Percentiles rank a stretch among this genome's conserved stretches.
These are phyloP conservation scores for Trifolium fragiferum DNA, from an alignment of 306 rosid genomes.

Conservation along the genomic window DNA sequence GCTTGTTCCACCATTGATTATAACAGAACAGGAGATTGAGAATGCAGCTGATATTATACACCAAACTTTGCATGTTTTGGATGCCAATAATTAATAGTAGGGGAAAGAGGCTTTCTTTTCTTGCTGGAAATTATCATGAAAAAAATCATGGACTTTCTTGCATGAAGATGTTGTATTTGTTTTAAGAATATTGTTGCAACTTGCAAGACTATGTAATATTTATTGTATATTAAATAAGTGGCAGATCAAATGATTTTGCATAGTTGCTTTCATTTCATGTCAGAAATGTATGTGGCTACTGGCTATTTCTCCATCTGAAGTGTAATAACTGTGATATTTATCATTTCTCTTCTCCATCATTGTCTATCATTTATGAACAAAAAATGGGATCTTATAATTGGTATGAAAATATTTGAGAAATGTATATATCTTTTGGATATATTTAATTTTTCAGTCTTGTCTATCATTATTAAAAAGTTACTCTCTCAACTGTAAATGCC, in stretches of 20 bases:
- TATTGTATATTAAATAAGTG: conserved; percentile 14
- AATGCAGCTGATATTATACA: conserved; percentile 63
- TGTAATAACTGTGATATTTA: not conserved
- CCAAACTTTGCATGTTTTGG: conserved; percentile 62
- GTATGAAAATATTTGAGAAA: not conserved
- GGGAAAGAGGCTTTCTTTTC: conserved; percentile 13
- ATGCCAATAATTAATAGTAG: conserved; percentile 45
- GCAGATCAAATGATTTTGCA: conserved; percentile 6
- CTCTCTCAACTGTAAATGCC: not conserved
- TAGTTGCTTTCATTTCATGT: conserved; percentile 9
- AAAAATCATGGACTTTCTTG: not conserved
- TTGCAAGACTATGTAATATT: not conserved
- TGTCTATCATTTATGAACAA: conserved; percentile 8
- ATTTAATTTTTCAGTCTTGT: not conserved
- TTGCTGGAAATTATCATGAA: not conserved
- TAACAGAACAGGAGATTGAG: conserved; percentile 78
- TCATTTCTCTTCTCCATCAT: not conserved
- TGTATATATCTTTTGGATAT: not conserved
- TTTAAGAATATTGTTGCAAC: conserved; percentile 6
- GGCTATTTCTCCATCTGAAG: not conserved
- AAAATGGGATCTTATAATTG: not conserved
- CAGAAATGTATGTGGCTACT: conserved; percentile 16
- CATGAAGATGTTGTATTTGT: conserved; percentile 1
- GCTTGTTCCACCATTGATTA: conserved; percentile 90
- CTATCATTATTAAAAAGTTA: not conserved